Evolutionary conservation across 768 basidiomycete species (phyloP), one percentile per base, ranked within the genome.

Genomic region (Xerocomus potaroensis): DNA sequence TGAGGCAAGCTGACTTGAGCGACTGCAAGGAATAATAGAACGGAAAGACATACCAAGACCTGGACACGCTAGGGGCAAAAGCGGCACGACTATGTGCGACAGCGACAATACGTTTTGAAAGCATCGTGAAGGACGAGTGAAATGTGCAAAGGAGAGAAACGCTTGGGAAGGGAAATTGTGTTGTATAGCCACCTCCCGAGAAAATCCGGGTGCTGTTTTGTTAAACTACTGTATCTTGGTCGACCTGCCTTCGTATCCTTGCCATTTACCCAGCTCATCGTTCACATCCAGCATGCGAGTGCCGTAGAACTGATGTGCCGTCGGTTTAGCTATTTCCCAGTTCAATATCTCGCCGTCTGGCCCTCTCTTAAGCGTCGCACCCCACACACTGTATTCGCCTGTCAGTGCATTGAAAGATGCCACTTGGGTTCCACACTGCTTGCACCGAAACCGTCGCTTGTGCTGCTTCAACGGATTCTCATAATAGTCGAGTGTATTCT

Each of bases 41-140:
- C 5, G 23, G 43, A 47, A 38, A 31, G n/a, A 53, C 72, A 48
- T 56, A 80, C 80, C 78, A 79, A 65, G 70, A 72, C 59, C 69
- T 71, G 39, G 75, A 64, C 57, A 76, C 55, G 47, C 66, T 61
- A 33, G 61, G 53, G 55, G 70, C 70, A 49, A 76, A 54, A 15
- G 80, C 62, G 48, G 72, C 73, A 51, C 81, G 81, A 54, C 78
- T 74, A 45, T 81, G 80, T 50, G 84, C 83, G 46, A 81, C 67
- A 48, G 79, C 75, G 48, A 87, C 70, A 50, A 87, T 74, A 51
- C 74, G 83, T 75, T 80, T 79, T 57, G 86, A 86, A 29, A 87
- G 74, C 84, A 88, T 88, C 43, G 37, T 36, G n/a, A n/a, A n/a
- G n/a, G n/a, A n/a, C n/a, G n/a, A 14, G 16, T n/a, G 27, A 21